Evolutionary conservation across 805 yeast genomes (phyloP).

Genomic region (Schwanniomyces polymorphus): DNA sequence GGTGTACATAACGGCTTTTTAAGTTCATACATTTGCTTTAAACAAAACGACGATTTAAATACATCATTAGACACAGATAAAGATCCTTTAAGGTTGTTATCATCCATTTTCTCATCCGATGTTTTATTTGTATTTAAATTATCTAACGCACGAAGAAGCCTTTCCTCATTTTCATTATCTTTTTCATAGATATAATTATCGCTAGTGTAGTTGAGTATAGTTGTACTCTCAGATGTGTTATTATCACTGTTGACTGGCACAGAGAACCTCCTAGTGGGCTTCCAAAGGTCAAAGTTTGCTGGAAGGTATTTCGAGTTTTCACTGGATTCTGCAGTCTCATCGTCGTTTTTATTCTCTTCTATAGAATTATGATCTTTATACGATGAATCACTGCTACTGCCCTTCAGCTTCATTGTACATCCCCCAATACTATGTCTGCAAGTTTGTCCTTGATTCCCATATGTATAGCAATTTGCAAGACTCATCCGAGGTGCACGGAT

Average conservation of each 20-base stretch:
- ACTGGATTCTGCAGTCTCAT: slow-evolving; percentile 3
- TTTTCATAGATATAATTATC: slow-evolving; percentile 21
- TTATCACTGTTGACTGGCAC: slow-evolving; percentile 12
- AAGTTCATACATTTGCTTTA: slow-evolving; percentile 46
- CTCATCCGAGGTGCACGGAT: slow-evolving; percentile 57
- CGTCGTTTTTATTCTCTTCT: neutral
- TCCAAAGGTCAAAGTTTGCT: slow-evolving; percentile 46
- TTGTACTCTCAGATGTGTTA: slow-evolving; percentile 5
- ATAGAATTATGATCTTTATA: neutral
- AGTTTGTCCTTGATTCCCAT: slow-evolving; percentile 4
- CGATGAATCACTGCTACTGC: slow-evolving; percentile 1
- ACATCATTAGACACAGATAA: neutral
- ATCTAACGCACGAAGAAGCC: slow-evolving; percentile 17
- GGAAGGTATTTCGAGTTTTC: slow-evolving; percentile 32
- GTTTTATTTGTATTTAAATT: slow-evolving; percentile 22
- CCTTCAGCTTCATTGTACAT: neutral
- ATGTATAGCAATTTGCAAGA: slow-evolving; percentile 27
- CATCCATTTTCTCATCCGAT: slow-evolving; percentile 12
- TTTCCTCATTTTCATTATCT: slow-evolving; percentile 14
- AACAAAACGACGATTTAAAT: slow-evolving; percentile 7
- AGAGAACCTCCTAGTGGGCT: slow-evolving; percentile 37
- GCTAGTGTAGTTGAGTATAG: slow-evolving; percentile 15
- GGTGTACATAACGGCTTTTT: slow-evolving; percentile 51
- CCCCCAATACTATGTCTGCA: neutral
- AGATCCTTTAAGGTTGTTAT: slow-evolving; percentile 4